Evolutionary conservation across 1,284 basidiomycete species (phyloP).

Genomic region (Cerioporus squamosus): DNA sequence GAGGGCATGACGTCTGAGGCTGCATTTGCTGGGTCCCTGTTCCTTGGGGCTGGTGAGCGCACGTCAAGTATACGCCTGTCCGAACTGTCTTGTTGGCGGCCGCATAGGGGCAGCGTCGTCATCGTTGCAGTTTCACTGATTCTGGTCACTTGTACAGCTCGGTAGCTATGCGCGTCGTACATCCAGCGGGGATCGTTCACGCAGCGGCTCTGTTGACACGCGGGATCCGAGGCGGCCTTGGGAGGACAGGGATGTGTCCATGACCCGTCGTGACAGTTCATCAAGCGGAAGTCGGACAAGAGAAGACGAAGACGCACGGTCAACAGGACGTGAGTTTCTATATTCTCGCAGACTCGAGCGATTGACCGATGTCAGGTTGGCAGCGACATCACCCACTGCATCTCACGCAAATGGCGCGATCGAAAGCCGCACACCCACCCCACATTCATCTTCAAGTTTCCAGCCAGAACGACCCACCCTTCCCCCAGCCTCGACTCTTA

Average conservation of each 20-base stretch:
- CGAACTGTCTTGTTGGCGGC: background rate
- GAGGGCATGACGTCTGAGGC: slow-evolving; percentile 7
- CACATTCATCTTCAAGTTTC: slow-evolving; percentile 23
- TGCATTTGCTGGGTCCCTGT: background rate
- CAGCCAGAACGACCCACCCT: slow-evolving; percentile 23
- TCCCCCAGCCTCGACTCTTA: slow-evolving; percentile 21
- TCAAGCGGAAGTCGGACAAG: slow-evolving; percentile 4
- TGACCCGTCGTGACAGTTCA: slow-evolving; percentile 22
- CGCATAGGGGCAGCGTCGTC: background rate
- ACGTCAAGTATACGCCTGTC: slow-evolving; percentile 8
- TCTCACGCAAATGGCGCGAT: background rate
- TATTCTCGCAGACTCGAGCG: background rate
- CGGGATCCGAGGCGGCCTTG: slow-evolving; percentile 17
- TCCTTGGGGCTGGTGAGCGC: background rate
- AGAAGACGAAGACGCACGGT: slow-evolving; percentile 2
- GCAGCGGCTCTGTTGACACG: slow-evolving; percentile 15
- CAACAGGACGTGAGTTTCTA: background rate
- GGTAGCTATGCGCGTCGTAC: slow-evolving; percentile 51
- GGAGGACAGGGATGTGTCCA: slow-evolving; percentile 32
- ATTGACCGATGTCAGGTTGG: background rate
- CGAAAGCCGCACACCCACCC: slow-evolving; percentile 34
- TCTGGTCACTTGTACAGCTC: slow-evolving; percentile 38
- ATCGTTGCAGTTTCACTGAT: background rate
- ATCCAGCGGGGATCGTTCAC: slow-evolving; percentile 21
- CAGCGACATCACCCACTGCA: background rate